A percentile compares a stretch with the other conserved stretches of the same genome.
These are phyloP conservation scores for Polytrichum commune DNA, from an alignment of 225 moss, liverwort and hornwort species.

Conservation along the genomic window DNA sequence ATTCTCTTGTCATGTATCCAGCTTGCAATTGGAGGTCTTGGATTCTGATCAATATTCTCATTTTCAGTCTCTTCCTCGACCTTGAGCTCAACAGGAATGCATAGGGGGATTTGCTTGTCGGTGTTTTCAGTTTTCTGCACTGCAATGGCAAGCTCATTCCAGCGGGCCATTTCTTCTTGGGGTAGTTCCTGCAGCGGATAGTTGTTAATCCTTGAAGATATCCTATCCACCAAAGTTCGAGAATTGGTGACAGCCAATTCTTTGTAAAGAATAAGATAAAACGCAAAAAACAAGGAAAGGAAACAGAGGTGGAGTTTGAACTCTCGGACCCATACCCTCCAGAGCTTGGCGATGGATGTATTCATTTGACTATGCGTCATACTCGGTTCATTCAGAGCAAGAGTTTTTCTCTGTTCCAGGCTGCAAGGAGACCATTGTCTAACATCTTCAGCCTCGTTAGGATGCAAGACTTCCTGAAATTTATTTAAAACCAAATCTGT, in stretches of 20 bases:
- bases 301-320: neutral
- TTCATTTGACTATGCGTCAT: neutral
- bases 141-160: conserved; percentile 1
- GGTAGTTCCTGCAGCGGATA: neutral
- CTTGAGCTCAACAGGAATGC: conserved; percentile 4
- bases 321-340: neutral
- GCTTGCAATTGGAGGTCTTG: neutral
- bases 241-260: neutral
- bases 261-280: neutral
- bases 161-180: neutral
- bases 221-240: neutral
- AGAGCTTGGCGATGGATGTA: conserved; percentile 6
- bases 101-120: neutral
- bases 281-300: no score
- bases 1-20: conserved; percentile 6
- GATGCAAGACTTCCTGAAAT: neutral
- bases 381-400: neutral
- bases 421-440: neutral
- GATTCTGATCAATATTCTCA: neutral
- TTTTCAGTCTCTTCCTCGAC: neutral
- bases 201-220: neutral
- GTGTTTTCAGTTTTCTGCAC: neutral
- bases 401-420: neutral
- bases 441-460: neutral
- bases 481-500: neutral